phyloP scores from a whole-genome alignment of 352 stramenopile genomes.

The Phytopythium kandeliae region DNA sequence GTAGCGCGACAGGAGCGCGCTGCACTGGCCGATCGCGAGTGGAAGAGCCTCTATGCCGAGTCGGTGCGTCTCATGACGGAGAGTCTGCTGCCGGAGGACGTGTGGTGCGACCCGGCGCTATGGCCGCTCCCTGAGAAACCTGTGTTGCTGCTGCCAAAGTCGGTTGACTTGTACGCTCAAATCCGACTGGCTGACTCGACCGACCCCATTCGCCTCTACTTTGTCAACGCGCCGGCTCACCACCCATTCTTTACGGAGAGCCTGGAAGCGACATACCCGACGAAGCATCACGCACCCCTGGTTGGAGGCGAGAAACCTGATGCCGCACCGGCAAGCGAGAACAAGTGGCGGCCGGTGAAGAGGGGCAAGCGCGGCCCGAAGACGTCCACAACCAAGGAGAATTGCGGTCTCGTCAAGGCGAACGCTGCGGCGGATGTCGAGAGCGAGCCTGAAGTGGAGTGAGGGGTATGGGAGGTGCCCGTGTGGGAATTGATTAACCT shows the following conservation, averaged over 20 bases:
- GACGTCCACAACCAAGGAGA: not conserved
- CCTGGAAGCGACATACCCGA: slow-evolving; percentile 13
- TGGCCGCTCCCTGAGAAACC: slow-evolving; percentile 7
- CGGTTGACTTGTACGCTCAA: slow-evolving; percentile 4
- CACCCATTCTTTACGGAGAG: slow-evolving; percentile 20
- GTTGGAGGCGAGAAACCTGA: not conserved
- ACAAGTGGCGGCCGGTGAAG: not conserved
- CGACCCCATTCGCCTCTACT: slow-evolving; percentile 13
- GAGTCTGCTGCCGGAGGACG: slow-evolving; percentile 1
- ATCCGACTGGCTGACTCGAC: slow-evolving; percentile 4
- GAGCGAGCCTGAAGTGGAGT: not conserved
- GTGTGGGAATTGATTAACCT: too few species aligned
- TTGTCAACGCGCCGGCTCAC: slow-evolving; percentile 10
- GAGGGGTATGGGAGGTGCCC: too few species aligned
- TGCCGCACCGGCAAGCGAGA: not conserved
- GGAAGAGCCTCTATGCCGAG: slow-evolving; percentile 4
- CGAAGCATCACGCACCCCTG: slow-evolving; percentile 1
- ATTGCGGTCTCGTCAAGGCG: not conserved
- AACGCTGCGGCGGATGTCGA: not conserved
- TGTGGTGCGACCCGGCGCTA: slow-evolving; percentile 5
- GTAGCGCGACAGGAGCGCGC: slow-evolving; percentile 5
- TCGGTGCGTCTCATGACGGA: slow-evolving; percentile 1
- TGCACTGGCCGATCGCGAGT: slow-evolving; percentile 1
- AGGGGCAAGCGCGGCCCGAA: not conserved
- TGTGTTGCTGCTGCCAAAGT: slow-evolving; percentile 5